Evolutionary conservation across 768 basidiomycete species (phyloP), one percentile per base, ranked within the genome.

Genomic region (Boletales sp.): DNA sequence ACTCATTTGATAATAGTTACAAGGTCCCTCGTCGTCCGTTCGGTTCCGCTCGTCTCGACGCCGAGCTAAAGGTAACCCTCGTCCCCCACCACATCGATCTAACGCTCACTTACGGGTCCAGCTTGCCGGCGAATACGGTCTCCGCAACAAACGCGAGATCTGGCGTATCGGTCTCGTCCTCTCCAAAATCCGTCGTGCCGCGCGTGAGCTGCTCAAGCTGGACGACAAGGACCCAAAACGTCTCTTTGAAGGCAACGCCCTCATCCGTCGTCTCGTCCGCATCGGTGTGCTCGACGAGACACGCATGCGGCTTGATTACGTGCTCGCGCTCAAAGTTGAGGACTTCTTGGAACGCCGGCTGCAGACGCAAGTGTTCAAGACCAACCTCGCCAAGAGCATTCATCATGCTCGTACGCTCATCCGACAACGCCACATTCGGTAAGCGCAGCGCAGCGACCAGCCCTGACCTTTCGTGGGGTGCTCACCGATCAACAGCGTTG

Each of bases 271-370:
- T 72, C 89, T 99, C 61, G 95, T 99, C 51, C 94, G 97, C 65
- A 97, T 99, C 65, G 97, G 97, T 81, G 97, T 99, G 79, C 88
- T 99, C 72, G 97, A 98, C 71, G 97, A 99, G 80, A 74, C 82
- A 57, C 88, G 94, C 72, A 98, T 99, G 97, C 86, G 95, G 73
- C 90, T 99, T 75, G 97, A 99, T 88, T 99, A 99, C 86, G 97
- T 98, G 79, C 79, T 99, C 72, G 97, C 95, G 47, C 79, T 98
- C 63, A 98, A 97, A 80, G 85, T 97, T 63, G 97, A 99, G 74
- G 97, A 99, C 76, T 99, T 99, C 87, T 88, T 99, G 87, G 97
- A 99, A 81, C 83, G 97, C 65, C 79, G 97, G 63, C 76, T 99
- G 68, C 97, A 99, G 77, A 99, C 97, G 36, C 97, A 98, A 79